Percentiles rank a stretch among this genome's conserved stretches.
phyloP scores from a whole-genome alignment of 2,329 filamentous ascomycete species.

The Aspergillus aculeatinus region DNA sequence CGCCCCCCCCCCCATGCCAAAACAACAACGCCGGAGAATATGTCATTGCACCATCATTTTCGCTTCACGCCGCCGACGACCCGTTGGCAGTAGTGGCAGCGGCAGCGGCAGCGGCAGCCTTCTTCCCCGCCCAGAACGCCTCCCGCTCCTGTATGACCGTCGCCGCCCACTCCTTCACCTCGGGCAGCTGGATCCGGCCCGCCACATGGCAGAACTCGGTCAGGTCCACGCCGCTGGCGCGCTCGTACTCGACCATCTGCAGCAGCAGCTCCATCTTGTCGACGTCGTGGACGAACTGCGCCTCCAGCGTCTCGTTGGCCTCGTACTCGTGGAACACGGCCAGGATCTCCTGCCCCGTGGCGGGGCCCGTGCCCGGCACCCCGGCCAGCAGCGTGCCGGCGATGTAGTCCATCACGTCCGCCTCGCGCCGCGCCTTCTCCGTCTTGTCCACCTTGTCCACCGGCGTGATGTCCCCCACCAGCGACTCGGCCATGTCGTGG shows the following conservation, averaged over 20 bases:
- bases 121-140: slow-evolving; percentile 61
- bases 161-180: slow-evolving; percentile 76
- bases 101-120: slow-evolving; percentile 11
- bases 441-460: slow-evolving; percentile 76
- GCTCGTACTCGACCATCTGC: slow-evolving; percentile 97
- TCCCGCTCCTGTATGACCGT: slow-evolving; percentile 75
- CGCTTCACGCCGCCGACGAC: no score
- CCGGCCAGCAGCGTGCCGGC: slow-evolving; percentile 69
- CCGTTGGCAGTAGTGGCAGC: slow-evolving; percentile 7
- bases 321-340: slow-evolving; percentile 95
- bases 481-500: slow-evolving; percentile 94
- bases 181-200: slow-evolving; percentile 67
- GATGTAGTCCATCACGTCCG: slow-evolving; percentile 89
- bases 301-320: slow-evolving; percentile 77
- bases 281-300: slow-evolving; percentile 89
- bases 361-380: slow-evolving; percentile 63
- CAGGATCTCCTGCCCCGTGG: slow-evolving; percentile 67
- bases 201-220: slow-evolving; percentile 84
- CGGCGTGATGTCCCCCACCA: slow-evolving; percentile 96
- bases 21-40: slow-evolving; percentile 15
- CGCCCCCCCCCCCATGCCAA: background rate
- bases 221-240: slow-evolving; percentile 68
- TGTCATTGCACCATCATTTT: background rate
- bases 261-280: slow-evolving; percentile 94
- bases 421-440: slow-evolving; percentile 87